These are phyloP conservation scores for Chalaropsis ovoidea DNA, from an alignment of 2,329 filamentous ascomycete species.

Conservation along the genomic window DNA sequence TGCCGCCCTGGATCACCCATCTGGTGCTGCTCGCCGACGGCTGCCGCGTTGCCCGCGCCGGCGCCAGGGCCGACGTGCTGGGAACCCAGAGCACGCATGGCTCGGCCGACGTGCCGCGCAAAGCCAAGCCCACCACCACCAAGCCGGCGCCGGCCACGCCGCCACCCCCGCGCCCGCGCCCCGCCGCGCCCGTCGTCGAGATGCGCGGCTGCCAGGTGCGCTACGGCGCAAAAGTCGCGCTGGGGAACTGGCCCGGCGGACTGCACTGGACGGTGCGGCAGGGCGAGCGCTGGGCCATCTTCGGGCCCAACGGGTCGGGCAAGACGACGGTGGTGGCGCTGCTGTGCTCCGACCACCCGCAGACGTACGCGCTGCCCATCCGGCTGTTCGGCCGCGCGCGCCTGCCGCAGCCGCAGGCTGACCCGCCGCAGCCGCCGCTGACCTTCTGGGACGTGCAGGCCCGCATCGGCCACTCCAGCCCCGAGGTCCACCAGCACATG, in stretches of 20 bases:
- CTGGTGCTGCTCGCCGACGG: conserved; percentile 60
- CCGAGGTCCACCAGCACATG: conserved; percentile 89
- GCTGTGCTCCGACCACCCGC: conserved; percentile 90
- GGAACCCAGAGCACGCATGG: conserved; percentile 41
- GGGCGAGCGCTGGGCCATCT: conserved; percentile 82
- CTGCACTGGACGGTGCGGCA: conserved; percentile 73
- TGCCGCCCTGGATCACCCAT: conserved; percentile 88
- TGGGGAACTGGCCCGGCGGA: conserved; percentile 72
- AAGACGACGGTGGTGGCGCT: conserved; percentile 92
- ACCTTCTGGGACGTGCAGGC: conserved; percentile 89
- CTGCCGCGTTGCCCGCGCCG: conserved; percentile 55
- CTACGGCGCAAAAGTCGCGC: conserved; percentile 65
- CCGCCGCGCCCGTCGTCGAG: conserved; percentile 59
- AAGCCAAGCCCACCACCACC: too few species aligned
- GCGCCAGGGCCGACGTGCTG: conserved; percentile 54
- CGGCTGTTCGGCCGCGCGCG: conserved; percentile 74
- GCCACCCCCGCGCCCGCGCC: too few species aligned
- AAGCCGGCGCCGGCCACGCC: too few species aligned
- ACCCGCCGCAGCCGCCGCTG: conserved; percentile 53
- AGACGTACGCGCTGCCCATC: conserved; percentile 82
- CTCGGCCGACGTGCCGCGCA: not conserved
- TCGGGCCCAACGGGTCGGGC: conserved; percentile 87
- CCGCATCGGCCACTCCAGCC: conserved; percentile 83
- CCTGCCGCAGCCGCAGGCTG: conserved; percentile 58
- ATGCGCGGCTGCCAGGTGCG: conserved; percentile 76